Base-by-base conservation (phyloP, 164 flowering plant species). In the Kalanchoe fedtschenkoi region DNA sequence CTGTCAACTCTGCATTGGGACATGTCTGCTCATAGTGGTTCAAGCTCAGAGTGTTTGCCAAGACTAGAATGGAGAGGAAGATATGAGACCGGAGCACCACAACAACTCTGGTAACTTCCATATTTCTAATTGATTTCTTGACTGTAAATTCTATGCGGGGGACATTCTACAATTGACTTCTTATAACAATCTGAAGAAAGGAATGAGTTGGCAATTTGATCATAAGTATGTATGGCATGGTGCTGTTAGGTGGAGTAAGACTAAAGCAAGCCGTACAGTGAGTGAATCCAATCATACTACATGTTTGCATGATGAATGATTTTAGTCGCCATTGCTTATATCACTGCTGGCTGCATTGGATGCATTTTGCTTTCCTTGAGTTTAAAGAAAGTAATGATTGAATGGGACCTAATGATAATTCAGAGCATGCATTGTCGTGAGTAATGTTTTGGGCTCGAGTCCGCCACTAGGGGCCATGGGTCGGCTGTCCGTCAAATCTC, bases 1-100 rank as follows among this genome's bases (percentile, higher is more conserved):
- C 74, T 7, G 69, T 51, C 17, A 55, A n/a, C 62, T 92, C 98
- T 0, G 75, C 82, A 4, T 71, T 37, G 0, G 93, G 93, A 65
- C 96, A 92, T 47, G 91, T 74, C 21, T 83, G 70, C 15, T 76
- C 82, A 32, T 89, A 87, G 78, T 85, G 79, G 67, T 81, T 78
- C 34, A 34, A 62, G 74, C 86, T 86, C 58, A 91, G 67, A 11
- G 83, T 75, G 71, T 58, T 60, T 1, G 54, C 66, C 33, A 26
- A 26, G 14, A 51, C 32, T 11, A 51, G 0, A 51, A 26, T 24
- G 6, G 4, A 11, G 30, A 51, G 56, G 16, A 51, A 51, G 26
- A 51, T 29, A 51, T 24, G 56, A 26, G 56, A 51, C 56, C 24
- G 21, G 29, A 51, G 14, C 32, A 51, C 13, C 4, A 51, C 56